Conservation (phyloP, 169 alveolate species). For the Plasmodium coatneyi region DNA sequence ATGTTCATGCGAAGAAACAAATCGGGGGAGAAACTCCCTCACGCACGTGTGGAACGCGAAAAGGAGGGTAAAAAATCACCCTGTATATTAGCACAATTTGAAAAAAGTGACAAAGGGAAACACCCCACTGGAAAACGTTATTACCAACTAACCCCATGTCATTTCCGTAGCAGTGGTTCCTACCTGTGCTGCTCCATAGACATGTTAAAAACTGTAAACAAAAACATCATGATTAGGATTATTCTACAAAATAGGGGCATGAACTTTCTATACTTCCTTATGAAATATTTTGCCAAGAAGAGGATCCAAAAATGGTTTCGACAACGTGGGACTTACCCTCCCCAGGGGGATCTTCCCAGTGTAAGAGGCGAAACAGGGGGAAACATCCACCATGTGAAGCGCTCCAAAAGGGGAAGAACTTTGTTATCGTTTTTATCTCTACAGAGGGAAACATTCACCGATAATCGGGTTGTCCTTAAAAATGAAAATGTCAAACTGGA, state of each 20-base stretch:
- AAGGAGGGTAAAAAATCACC: neutral
- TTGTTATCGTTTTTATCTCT: neutral
- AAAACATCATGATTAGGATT: constrained; percentile 34
- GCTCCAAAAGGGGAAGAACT: neutral
- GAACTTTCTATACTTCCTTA: constrained; percentile 10
- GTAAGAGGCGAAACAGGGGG: neutral
- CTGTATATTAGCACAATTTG: neutral
- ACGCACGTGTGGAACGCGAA: neutral
- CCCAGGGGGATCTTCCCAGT: neutral
- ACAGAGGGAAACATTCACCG: neutral
- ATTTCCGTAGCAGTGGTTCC: neutral
- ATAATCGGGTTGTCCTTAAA: neutral
- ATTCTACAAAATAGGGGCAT: constrained; percentile 46
- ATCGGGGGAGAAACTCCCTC: neutral
- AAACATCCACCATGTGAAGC: neutral
- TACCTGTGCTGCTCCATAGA: constrained; percentile 43
- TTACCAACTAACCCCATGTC: constrained; percentile 3
- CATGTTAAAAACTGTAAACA: constrained; percentile 40
- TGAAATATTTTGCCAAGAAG: constrained; percentile 36
- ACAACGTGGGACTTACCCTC: neutral
- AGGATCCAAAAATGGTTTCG: neutral
- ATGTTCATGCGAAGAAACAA: neutral
- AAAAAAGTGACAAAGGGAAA: neutral
- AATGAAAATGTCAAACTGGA: neutral
- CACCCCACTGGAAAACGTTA: neutral